Conservation (phyloP, 192 early-diverging fungal genomes). For the Spinellus fusiger region DNA sequence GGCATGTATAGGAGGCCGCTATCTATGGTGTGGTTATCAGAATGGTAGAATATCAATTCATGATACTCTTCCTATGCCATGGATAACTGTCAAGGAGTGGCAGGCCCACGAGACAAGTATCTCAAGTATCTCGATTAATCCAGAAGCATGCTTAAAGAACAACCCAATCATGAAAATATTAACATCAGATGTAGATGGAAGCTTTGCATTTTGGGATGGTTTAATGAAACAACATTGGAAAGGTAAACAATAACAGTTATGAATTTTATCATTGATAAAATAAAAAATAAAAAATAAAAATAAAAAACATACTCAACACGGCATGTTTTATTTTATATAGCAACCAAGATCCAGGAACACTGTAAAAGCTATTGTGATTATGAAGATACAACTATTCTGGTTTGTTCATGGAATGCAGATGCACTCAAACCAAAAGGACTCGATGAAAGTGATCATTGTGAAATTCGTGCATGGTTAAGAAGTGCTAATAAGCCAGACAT, state of each 20-base stretch:
- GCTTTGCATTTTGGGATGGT: constrained; percentile 73
- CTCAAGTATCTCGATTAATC: constrained; percentile 48
- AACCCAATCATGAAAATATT: constrained; percentile 44
- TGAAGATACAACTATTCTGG: constrained; percentile 64
- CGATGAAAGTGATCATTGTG: constrained; percentile 47
- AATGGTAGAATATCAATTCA: constrained; percentile 74
- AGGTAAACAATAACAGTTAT: constrained; percentile 30
- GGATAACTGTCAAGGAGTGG: constrained; percentile 59
- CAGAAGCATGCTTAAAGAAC: constrained; percentile 34
- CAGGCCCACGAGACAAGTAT: constrained; percentile 47
- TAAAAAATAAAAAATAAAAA: neutral
- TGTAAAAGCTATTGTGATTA: constrained; percentile 57
- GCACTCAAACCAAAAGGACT: constrained; percentile 78
- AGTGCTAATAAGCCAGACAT: constrained; percentile 61
- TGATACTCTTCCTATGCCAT: constrained; percentile 48
- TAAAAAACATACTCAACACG: neutral
- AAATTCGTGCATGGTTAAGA: constrained; percentile 40
- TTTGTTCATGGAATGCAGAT: constrained; percentile 95
- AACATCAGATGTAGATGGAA: constrained; percentile 53
- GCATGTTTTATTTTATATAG: constrained; percentile 20
- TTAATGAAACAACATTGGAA: constrained; percentile 60
- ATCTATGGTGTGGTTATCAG: constrained; percentile 68
- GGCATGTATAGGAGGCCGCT: constrained; percentile 46
- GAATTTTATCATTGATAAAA: neutral
- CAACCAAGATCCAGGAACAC: constrained; percentile 54